A percentile compares a stretch with the other conserved stretches of the same genome.
Evolutionary conservation across 805 yeast species (phyloP).

Genomic region (Komagataella populi): DNA sequence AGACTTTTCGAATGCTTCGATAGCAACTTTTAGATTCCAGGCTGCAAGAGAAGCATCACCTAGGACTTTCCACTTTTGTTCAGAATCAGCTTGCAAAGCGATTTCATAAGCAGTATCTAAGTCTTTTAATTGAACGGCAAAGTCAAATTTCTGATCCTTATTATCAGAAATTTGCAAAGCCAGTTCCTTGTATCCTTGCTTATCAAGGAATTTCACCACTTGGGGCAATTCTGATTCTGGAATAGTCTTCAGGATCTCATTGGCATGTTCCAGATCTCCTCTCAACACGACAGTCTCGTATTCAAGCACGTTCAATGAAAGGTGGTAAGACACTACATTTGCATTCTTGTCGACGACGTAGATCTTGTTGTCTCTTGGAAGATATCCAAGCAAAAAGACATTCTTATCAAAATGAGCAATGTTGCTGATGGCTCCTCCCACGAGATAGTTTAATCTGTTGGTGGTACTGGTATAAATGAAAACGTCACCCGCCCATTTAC

Average conservation of each 20-base stretch:
- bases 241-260: constrained; percentile 45
- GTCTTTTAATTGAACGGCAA: constrained; percentile 67
- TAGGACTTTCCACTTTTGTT: constrained; percentile 78
- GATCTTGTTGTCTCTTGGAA: constrained; percentile 80
- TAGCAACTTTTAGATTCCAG: constrained; percentile 76
- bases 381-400: constrained; percentile 77
- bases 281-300: constrained; percentile 92
- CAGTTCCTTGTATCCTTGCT: constrained; percentile 76
- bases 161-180: constrained; percentile 80
- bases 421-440: constrained; percentile 87
- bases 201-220: constrained; percentile 85
- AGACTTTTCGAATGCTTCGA: constrained; percentile 65
- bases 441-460: constrained; percentile 84
- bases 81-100: constrained; percentile 37
- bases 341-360: constrained; percentile 87
- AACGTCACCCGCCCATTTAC: constrained; percentile 96
- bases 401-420: constrained; percentile 86
- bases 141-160: constrained; percentile 81
- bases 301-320: constrained; percentile 80
- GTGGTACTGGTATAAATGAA: constrained; percentile 81
- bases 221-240: constrained; percentile 59
- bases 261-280: constrained; percentile 83
- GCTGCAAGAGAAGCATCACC: constrained; percentile 76
- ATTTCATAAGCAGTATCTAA: constrained; percentile 60
- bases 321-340: constrained; percentile 65